Evolutionary conservation across 2,329 filamentous ascomycete species (phyloP), one percentile per base, ranked within the genome.

Genomic region (Cercospora nicotianae): DNA sequence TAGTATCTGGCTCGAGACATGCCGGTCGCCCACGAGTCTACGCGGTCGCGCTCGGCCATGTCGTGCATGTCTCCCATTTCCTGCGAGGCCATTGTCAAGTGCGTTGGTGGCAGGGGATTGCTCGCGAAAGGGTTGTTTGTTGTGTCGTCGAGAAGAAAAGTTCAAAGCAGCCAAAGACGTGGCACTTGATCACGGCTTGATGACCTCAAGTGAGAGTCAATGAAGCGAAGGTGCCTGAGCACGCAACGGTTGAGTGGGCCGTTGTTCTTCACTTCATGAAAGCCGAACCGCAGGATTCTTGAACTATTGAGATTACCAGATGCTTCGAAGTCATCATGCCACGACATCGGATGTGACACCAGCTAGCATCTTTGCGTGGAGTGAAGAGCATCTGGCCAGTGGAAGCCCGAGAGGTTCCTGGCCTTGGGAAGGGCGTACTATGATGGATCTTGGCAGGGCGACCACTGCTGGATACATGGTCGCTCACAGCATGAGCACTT

Each of bases 11-110:
- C 28, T 30, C 28, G 31, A 10, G 55, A 18, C 55, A 59, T 33
- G 28, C 55, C 55, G 16, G 30, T 18, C n/a, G n/a, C 55, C 55
- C 55, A 33, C 13, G 55, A 59, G 55, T 59, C 55, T 3, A 59
- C 55, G 31, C 55, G 55, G 55, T 59, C 30, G 31, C 55, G 55
- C 31, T 59, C 55, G n/a, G 31, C 55, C 55, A 59, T 59, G 23
- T 58, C 53, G 53, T 58, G 53, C 53, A 51, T 13, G 45, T 51
- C 45, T 13, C 4, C 5, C 45, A 51, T 26, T 2, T 26, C 20
- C 9, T 1, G 42, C 42, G 7, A n/a, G 36, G 7, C 36, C 36
- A 48, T 48, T 48, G 45, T 26, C 45, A 23, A 51, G 18, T 23
- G 45, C 5, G 45, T 26, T 23, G 45, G 12, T 23, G 20, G 18